These are phyloP conservation scores for Cornus kousa DNA, from an alignment of 148 eudicot genomes.

Conservation along the genomic window DNA sequence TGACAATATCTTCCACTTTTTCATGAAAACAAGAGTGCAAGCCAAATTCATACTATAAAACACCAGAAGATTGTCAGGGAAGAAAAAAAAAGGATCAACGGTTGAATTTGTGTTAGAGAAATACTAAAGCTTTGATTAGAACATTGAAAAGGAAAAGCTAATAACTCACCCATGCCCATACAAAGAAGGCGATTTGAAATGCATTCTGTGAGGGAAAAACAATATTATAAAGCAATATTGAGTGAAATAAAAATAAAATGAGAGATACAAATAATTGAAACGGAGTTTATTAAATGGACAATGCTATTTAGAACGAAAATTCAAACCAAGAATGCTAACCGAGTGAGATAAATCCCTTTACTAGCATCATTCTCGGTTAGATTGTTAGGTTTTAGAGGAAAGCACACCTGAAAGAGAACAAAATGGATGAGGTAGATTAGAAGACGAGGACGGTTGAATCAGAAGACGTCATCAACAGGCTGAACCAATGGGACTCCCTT, in stretches of 20 bases:
- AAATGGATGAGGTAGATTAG: conserved; percentile 46
- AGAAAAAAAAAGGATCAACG: not conserved
- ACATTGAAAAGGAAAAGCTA: not conserved
- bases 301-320: too few relatives aligned
- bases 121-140: not conserved
- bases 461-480: conserved; percentile 48
- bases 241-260: not conserved
- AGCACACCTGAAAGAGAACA: conserved; percentile 45
- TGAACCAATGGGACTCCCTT: conserved; percentile 41
- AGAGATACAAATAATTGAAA: too few relatives aligned
- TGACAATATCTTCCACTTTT: conserved; percentile 30
- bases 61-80: not conserved
- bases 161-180: conserved; percentile 34
- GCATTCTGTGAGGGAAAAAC: conserved; percentile 26
- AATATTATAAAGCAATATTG: not conserved
- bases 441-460: conserved; percentile 49
- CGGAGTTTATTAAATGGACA: too few relatives aligned
- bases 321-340: too few relatives aligned
- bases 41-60: conserved; percentile 34
- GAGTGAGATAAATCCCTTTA: too few relatives aligned
- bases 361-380: too few relatives aligned
- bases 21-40: conserved; percentile 43
- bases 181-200: conserved; percentile 40
- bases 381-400: too few relatives aligned
- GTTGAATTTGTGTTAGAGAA: not conserved